These are phyloP conservation scores for Danielia oregonensis DNA, from an alignment of 805 yeast genomes.

Conservation along the genomic window DNA sequence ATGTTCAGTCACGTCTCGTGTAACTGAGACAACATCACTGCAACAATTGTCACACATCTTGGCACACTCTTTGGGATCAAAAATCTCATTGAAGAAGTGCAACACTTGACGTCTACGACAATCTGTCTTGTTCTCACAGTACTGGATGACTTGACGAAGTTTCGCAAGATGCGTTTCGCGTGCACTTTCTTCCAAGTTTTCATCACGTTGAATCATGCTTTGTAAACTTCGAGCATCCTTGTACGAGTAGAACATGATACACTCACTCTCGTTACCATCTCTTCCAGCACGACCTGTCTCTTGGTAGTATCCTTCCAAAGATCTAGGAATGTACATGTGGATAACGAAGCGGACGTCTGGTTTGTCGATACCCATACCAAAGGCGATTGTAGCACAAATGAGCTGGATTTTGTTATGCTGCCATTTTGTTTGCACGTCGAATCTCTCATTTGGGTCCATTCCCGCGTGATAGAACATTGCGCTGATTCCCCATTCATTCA, in stretches of 20 bases:
- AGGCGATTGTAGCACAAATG: slow-evolving; percentile 96
- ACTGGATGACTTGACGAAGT: slow-evolving; percentile 79
- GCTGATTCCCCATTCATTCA: slow-evolving; percentile 57
- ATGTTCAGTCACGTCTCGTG: slow-evolving; percentile 63
- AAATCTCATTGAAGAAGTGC: slow-evolving; percentile 84
- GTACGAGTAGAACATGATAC: slow-evolving; percentile 78
- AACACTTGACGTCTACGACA: slow-evolving; percentile 87
- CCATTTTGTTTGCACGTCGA: slow-evolving; percentile 75
- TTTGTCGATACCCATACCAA: slow-evolving; percentile 99
- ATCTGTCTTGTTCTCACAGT: slow-evolving; percentile 87
- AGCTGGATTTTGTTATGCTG: slow-evolving; percentile 67
- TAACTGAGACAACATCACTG: slow-evolving; percentile 34
- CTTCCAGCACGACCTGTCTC: slow-evolving; percentile 99
- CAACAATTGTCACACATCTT: slow-evolving; percentile 84
- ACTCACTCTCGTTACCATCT: slow-evolving; percentile 80
- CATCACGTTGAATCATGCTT: slow-evolving; percentile 73
- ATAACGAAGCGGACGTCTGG: slow-evolving; percentile 91
- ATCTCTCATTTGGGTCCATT: slow-evolving; percentile 75
- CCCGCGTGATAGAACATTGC: slow-evolving; percentile 91
- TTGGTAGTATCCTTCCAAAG: slow-evolving; percentile 93
- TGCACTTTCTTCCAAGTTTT: slow-evolving; percentile 56
- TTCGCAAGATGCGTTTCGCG: slow-evolving; percentile 76
- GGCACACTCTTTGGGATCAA: slow-evolving; percentile 61
- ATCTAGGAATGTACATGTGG: slow-evolving; percentile 84
- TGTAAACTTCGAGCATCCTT: slow-evolving; percentile 76